Percentiles rank a stretch among this genome's conserved stretches.
These are phyloP conservation scores for Begonia loranthoides DNA, from an alignment of 306 rosid genomes.

Conservation along the genomic window DNA sequence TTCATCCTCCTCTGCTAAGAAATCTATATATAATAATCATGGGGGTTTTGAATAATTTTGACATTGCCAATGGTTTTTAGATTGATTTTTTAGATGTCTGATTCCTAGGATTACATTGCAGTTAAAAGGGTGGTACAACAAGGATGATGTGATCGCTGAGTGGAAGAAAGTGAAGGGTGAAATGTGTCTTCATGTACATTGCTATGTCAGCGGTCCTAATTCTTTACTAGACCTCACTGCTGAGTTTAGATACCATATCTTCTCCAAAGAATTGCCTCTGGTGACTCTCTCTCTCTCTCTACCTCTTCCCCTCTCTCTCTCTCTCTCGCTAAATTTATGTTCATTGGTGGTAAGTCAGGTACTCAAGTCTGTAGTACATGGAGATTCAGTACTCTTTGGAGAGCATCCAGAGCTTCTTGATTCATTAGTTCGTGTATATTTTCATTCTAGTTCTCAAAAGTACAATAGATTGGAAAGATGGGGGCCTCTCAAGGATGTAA, in stretches of 20 bases:
- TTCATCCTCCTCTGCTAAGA: too few species aligned
- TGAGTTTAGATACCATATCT: conserved; percentile 83
- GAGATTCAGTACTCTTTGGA: conserved; percentile 59
- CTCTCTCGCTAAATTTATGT: neutral
- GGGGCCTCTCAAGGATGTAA: conserved; percentile 81
- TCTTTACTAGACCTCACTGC: conserved; percentile 61
- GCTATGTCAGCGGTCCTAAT: conserved; percentile 91
- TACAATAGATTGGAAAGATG: conserved; percentile 82
- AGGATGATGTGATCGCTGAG: conserved; percentile 95
- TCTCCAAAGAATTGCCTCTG: conserved; percentile 94
- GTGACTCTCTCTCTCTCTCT: conserved; percentile 17
- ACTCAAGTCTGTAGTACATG: conserved; percentile 63
- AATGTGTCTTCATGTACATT: conserved; percentile 84
- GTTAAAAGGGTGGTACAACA: conserved; percentile 89
- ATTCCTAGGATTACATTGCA: conserved; percentile 11
- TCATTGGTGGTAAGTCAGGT: conserved; percentile 31
- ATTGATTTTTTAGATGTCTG: too few species aligned
- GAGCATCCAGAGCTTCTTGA: conserved; percentile 65
- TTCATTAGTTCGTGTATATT: conserved; percentile 67
- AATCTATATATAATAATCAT: too few species aligned
- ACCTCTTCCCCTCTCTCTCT: neutral
- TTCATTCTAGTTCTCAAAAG: conserved; percentile 68
- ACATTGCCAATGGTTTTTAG: too few species aligned
- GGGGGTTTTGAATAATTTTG: too few species aligned
- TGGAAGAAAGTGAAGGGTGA: conserved; percentile 91